A percentile compares a stretch with the other conserved stretches of the same genome.
Conservation (phyloP, 2,329 filamentous ascomycete genomes). For the Amphichorda felina region DNA sequence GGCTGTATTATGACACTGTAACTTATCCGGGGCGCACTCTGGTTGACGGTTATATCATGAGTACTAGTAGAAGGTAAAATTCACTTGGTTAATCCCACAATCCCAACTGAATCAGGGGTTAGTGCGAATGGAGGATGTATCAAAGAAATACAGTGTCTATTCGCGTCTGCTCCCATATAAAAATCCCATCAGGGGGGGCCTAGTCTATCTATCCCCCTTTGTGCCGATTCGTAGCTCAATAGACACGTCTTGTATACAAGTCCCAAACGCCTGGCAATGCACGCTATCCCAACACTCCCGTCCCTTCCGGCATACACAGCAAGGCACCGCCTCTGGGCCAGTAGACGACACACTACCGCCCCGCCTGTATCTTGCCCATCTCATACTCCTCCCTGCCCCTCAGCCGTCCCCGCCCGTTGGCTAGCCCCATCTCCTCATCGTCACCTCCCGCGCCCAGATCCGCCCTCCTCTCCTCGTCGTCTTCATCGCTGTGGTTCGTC, state of each 20-base stretch:
- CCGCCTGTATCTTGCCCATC: conserved; percentile 43
- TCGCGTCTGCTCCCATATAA: too few species aligned
- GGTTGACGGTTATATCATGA: too few species aligned
- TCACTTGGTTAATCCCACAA: neutral
- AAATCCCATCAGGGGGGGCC: too few species aligned
- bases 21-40: too few species aligned
- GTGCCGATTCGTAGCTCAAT: too few species aligned
- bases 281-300: conserved; percentile 11
- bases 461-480: conserved; percentile 8
- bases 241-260: too few species aligned
- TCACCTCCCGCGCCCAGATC: conserved; percentile 25
- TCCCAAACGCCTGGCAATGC: conserved; percentile 21
- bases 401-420: conserved; percentile 33
- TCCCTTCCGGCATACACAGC: conserved; percentile 7
- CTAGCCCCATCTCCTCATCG: conserved; percentile 39
- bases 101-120: too few species aligned
- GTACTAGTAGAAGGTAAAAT: neutral
- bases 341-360: conserved; percentile 2
- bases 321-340: conserved; percentile 5
- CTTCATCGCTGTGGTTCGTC: conserved; percentile 6
- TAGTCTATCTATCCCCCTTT: too few species aligned
- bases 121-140: too few species aligned
- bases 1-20: neutral
- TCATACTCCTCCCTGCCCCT: conserved; percentile 49
- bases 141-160: too few species aligned